Conservation (phyloP, 805 yeast genomes). For the Cyberlindnera misumaiensis region DNA sequence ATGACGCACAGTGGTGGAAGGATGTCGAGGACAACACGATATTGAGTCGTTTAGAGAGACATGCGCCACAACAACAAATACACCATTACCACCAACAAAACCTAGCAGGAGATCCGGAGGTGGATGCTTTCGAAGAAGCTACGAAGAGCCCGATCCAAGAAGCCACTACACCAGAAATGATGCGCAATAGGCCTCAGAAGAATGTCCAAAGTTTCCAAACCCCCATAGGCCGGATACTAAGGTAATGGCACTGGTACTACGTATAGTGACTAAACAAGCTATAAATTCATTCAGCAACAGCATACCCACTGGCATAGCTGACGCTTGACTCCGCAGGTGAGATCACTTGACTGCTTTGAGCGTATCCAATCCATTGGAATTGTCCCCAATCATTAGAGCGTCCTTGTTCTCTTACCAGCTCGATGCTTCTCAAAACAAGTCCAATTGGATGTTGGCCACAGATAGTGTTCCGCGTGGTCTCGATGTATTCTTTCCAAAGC, state of each 20-base stretch:
- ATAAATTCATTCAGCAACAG: constrained; percentile 6
- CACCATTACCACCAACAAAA: neutral
- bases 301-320: constrained; percentile 82
- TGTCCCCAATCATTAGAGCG: constrained; percentile 20
- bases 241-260: constrained; percentile 9
- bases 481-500: constrained; percentile 63
- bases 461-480: constrained; percentile 74
- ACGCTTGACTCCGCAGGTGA: constrained; percentile 64
- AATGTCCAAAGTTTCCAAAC: constrained; percentile 18
- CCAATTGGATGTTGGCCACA: constrained; percentile 88
- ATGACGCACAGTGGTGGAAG: constrained; percentile 13
- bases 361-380: constrained; percentile 71
- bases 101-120: neutral
- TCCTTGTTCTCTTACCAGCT: constrained; percentile 23
- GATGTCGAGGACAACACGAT: constrained; percentile 9
- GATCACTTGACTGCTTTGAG: constrained; percentile 60
- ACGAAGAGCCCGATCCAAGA: constrained; percentile 6
- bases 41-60: constrained; percentile 12
- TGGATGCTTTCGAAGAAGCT: neutral
- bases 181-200: constrained; percentile 17
- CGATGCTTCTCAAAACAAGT: constrained; percentile 50
- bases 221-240: constrained; percentile 19
- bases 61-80: neutral
- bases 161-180: constrained; percentile 19
- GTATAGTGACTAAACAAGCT: neutral